Base-by-base conservation (phyloP, 768 basidiomycete species). In the Hericium alpestre region DNA sequence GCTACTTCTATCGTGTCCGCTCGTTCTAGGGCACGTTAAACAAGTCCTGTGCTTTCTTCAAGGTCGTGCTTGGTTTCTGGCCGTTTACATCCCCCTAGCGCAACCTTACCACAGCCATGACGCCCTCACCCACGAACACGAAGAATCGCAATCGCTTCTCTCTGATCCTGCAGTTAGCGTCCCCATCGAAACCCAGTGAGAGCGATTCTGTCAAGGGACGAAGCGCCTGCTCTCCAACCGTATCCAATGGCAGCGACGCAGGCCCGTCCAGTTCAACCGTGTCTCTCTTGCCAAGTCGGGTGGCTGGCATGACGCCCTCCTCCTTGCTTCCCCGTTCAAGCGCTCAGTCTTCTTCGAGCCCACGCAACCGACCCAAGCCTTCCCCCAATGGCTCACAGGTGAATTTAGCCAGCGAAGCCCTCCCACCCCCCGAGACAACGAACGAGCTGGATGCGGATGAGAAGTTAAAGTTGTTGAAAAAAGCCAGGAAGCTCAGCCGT, bases 401-500 rank as follows among this genome's bases (percentile, higher is more conserved):
- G 10, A 16, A 23, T 23, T 7, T 15, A 1, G 20, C 16, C 27
- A 16, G 16, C 11, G 27, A 23, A 7, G 20, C 23, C 25, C 49
- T 25, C 2, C 23, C 49, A 9, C 23, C 56, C 12, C 65, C 69
- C 38, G 64, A 67, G 39, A 71, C 66, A 23, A 60, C 64, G 18
- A 73, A 74, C 61, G 66, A 69, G 13, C 68, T 73, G 23, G 68
- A 67, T 54, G 65, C 65, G 13, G 61, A 61, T 55, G 68, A 74
- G 54, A 75, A 74, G 59, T 70, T 66, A 54, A 70, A 68, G 59
- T 63, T 74, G 53, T 58, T 76, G 54, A 70, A 69, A 63, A 76
- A 77, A 58, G 69, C 72, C 23, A 67, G 73, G 39, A 79, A 76
- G 59, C 65, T 80, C 50, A 73, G 72, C 59, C 71, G 67, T 52